Conservation (phyloP, 805 yeast species). For the Monosporozyma servazzii region DNA sequence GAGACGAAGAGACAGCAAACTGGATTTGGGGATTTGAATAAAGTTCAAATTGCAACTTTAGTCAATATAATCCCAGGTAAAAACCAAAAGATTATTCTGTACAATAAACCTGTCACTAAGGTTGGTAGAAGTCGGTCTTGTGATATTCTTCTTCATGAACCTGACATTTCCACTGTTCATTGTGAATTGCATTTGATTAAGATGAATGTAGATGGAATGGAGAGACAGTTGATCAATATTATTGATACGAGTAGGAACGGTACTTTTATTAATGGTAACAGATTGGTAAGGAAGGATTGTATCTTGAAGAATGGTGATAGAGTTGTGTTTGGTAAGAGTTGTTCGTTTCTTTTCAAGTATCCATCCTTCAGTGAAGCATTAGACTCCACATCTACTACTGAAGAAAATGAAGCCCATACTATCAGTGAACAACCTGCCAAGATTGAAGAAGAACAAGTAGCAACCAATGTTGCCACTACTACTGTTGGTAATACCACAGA, state of each 20-base stretch:
- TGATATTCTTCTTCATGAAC: constrained; percentile 44
- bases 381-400: neutral
- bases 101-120: constrained; percentile 26
- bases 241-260: constrained; percentile 57
- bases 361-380: constrained; percentile 5
- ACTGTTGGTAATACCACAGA: neutral
- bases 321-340: constrained; percentile 47
- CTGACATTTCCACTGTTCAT: constrained; percentile 59
- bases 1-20: constrained; percentile 15
- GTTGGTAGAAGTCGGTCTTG: constrained; percentile 55
- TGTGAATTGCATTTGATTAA: constrained; percentile 42
- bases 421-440: neutral
- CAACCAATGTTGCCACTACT: neutral
- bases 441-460: neutral
- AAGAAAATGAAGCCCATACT: neutral
- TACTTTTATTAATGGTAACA: constrained; percentile 51
- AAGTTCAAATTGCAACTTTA: constrained; percentile 13
- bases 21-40: neutral
- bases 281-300: constrained; percentile 38
- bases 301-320: constrained; percentile 57
- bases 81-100: constrained; percentile 26
- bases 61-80: constrained; percentile 28
- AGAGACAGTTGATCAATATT: constrained; percentile 35
- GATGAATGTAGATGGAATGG: constrained; percentile 28
- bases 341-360: constrained; percentile 43